phyloP scores from a whole-genome alignment of 208 protist species.

The Strigomonas galati region DNA sequence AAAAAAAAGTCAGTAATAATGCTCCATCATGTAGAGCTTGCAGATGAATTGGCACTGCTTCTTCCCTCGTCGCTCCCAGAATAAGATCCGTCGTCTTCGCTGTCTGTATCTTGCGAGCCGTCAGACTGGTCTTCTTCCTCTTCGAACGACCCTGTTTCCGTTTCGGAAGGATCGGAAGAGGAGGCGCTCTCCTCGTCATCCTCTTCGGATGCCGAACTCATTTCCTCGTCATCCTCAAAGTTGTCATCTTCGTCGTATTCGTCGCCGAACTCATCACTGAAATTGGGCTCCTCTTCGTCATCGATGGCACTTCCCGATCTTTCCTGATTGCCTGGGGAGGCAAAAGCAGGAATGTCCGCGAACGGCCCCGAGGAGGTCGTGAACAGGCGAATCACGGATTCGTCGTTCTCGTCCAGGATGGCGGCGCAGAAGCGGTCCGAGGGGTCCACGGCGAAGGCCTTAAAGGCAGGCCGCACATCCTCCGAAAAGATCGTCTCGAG shows the following conservation, averaged over 20 bases:
- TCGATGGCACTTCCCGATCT: conserved; percentile 31
- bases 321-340: conserved; percentile 40
- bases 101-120: conserved; percentile 8
- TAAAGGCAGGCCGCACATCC: conserved; percentile 66
- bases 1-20: neutral
- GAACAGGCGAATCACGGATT: conserved; percentile 67
- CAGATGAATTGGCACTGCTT: neutral
- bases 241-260: conserved; percentile 30
- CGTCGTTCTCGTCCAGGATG: conserved; percentile 63
- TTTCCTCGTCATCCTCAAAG: conserved; percentile 22
- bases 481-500: conserved; percentile 79
- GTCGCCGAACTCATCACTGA: conserved; percentile 43
- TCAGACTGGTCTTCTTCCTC: conserved; percentile 17
- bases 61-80: neutral
- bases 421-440: conserved; percentile 84
- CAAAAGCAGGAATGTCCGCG: conserved; percentile 54
- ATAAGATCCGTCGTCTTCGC: conserved; percentile 7
- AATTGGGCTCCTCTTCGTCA: conserved; percentile 21
- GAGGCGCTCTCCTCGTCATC: conserved; percentile 15
- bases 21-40: neutral
- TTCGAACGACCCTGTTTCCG: neutral
- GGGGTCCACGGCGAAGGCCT: conserved; percentile 74
- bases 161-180: neutral
- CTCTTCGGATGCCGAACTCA: conserved; percentile 21
- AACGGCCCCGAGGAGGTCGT: conserved; percentile 76